phyloP scores from a whole-genome alignment of 202 grass and related monocot genomes.

The Panicum virgatum region DNA sequence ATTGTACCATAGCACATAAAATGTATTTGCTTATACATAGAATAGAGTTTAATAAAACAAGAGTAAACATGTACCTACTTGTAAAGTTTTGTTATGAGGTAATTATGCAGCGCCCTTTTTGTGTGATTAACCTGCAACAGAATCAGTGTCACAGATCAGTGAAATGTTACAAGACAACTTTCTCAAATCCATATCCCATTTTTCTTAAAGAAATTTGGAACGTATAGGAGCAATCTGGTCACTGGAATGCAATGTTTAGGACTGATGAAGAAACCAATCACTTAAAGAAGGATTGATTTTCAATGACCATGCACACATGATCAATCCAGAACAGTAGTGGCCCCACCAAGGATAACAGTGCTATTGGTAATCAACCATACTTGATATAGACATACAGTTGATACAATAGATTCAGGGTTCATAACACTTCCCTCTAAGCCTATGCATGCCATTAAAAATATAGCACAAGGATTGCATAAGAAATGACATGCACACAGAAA shows the following conservation, averaged over 20 bases:
- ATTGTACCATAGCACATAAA: not conserved
- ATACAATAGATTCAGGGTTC: too few relatives aligned
- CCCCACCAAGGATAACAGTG: not conserved
- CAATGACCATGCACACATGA: not conserved
- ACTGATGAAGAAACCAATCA: not conserved
- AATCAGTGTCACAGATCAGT: conserved; percentile 34
- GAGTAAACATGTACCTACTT: conserved; percentile 47
- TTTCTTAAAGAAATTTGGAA: not conserved
- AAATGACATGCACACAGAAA: conserved; percentile 6
- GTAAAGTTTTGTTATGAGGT: conserved; percentile 87
- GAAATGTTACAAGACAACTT: not conserved
- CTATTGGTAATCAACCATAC: not conserved
- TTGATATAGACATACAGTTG: not conserved
- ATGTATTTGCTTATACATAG: not conserved
- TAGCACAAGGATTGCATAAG: not conserved
- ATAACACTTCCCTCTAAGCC: not conserved
- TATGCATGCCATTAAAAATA: not conserved
- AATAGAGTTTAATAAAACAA: too few relatives aligned
- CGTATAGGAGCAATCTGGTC: not conserved
- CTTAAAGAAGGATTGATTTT: too few relatives aligned
- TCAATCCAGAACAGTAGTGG: not conserved
- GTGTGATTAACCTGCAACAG: conserved; percentile 93
- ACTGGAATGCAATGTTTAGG: conserved; percentile 23
- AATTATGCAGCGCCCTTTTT: conserved; percentile 95
- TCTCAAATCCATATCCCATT: not conserved